Conservation (phyloP, 148 eudicot genomes). For the Rhododendron ferrugineum region DNA sequence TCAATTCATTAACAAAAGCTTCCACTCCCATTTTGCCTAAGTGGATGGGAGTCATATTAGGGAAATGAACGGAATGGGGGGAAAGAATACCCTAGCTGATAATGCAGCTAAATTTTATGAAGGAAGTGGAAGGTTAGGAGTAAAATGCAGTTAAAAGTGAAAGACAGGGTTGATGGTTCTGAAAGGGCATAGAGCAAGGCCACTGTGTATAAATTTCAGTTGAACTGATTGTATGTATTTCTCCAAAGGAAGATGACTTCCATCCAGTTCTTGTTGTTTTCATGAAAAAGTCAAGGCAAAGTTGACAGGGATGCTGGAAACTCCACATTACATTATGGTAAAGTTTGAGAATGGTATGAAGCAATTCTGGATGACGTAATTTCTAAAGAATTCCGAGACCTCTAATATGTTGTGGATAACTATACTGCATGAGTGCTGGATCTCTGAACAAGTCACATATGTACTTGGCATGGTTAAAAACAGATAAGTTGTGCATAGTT, state of each 20-base stretch:
- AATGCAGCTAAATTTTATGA: background rate
- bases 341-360: background rate
- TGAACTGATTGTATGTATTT: background rate
- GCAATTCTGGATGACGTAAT: background rate
- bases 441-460: background rate
- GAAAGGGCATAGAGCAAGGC: background rate
- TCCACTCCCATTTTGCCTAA: background rate
- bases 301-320: background rate
- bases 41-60: background rate
- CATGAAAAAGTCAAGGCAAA: background rate
- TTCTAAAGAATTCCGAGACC: background rate
- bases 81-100: background rate
- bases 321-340: background rate
- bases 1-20: background rate
- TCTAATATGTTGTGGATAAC: background rate
- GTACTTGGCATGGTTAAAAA: background rate
- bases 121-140: background rate
- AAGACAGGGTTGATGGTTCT: background rate
- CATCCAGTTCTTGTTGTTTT: background rate
- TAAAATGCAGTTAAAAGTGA: background rate
- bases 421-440: background rate
- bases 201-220: background rate
- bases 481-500: background rate
- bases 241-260: background rate
- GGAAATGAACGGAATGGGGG: background rate